Percentiles rank a stretch among this genome's conserved stretches.
phyloP scores from a whole-genome alignment of 2,329 filamentous ascomycete species.

The Trichoderma gracile region DNA sequence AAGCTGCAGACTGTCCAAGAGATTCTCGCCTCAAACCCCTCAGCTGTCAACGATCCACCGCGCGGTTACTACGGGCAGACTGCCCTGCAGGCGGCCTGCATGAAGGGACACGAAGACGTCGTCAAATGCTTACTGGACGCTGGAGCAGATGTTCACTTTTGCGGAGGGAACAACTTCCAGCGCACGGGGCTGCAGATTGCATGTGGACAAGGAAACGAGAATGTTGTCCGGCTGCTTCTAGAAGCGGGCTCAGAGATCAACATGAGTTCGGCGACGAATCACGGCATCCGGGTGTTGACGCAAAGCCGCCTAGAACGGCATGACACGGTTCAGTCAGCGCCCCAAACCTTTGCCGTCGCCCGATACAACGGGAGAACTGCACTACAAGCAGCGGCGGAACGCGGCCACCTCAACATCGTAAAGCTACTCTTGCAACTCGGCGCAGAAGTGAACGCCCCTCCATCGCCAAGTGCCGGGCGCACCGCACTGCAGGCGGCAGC shows the following conservation, averaged over 20 bases:
- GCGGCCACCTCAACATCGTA: conserved; percentile 23
- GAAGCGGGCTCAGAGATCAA: conserved; percentile 8
- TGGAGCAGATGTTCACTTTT: conserved; percentile 23
- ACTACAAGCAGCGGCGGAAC: conserved; percentile 26
- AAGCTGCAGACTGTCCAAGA: conserved; percentile 33
- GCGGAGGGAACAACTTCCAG: conserved; percentile 37
- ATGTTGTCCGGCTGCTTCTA: conserved; percentile 21
- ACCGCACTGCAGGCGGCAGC: conserved; percentile 42
- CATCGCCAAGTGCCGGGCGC: conserved; percentile 16
- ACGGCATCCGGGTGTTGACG: conserved; percentile 8
- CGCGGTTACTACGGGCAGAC: conserved; percentile 41
- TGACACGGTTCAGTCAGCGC: too few relatives aligned
- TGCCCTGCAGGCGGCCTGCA: conserved; percentile 42
- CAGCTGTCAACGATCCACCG: conserved; percentile 38
- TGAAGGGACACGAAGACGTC: conserved; percentile 31
- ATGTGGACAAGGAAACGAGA: conserved; percentile 35
- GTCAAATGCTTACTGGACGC: conserved; percentile 35
- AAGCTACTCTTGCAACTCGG: conserved; percentile 30
- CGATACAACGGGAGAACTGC: conserved; percentile 22
- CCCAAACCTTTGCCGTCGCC: conserved; percentile 9
- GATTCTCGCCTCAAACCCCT: conserved; percentile 33
- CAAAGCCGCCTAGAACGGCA: not conserved
- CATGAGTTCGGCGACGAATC: conserved; percentile 2
- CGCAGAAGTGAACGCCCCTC: conserved; percentile 38
- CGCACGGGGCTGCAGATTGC: conserved; percentile 43